A percentile compares a stretch with the other conserved stretches of the same genome.
These are phyloP conservation scores for Leccinum pachyderme DNA, from an alignment of 1,284 basidiomycete species.

Conservation along the genomic window DNA sequence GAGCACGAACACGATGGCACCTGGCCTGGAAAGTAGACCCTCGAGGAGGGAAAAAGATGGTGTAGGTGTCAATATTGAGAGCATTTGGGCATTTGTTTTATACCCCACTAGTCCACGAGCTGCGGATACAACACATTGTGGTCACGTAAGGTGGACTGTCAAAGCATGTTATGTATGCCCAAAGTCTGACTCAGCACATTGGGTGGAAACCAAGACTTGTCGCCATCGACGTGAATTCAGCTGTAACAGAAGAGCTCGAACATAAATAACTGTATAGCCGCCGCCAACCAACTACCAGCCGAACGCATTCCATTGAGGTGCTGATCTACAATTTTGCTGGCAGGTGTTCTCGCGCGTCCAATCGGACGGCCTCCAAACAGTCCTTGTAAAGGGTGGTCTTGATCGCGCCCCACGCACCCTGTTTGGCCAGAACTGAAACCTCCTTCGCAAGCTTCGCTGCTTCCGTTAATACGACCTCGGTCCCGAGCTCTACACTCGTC, in stretches of 20 bases:
- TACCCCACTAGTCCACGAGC: constrained; percentile 3
- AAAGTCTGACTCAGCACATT: no score
- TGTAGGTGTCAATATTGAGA: constrained; percentile 20
- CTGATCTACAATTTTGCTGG: constrained; percentile 38
- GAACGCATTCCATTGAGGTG: constrained; percentile 9
- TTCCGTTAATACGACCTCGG: constrained; percentile 58
- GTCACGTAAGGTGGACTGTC: constrained; percentile 17
- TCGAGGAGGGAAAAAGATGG: not conserved
- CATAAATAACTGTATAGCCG: not conserved
- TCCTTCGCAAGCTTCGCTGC: constrained; percentile 57
- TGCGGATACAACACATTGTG: not conserved
- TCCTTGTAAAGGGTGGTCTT: constrained; percentile 52
- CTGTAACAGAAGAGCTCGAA: constrained; percentile 1
- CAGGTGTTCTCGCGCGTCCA: constrained; percentile 30
- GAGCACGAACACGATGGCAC: constrained; percentile 15
- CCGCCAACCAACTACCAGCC: not conserved
- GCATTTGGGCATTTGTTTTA: constrained; percentile 11
- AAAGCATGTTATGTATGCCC: no score
- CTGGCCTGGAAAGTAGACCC: constrained; percentile 16
- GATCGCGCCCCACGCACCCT: constrained; percentile 67
- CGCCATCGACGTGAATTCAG: not conserved
- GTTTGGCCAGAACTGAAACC: constrained; percentile 46
- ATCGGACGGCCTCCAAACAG: constrained; percentile 39
- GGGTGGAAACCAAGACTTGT: no score
- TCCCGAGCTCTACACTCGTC: constrained; percentile 36